Conservation (phyloP, 2,329 filamentous ascomycete genomes). For the Pyricularia grisea region DNA sequence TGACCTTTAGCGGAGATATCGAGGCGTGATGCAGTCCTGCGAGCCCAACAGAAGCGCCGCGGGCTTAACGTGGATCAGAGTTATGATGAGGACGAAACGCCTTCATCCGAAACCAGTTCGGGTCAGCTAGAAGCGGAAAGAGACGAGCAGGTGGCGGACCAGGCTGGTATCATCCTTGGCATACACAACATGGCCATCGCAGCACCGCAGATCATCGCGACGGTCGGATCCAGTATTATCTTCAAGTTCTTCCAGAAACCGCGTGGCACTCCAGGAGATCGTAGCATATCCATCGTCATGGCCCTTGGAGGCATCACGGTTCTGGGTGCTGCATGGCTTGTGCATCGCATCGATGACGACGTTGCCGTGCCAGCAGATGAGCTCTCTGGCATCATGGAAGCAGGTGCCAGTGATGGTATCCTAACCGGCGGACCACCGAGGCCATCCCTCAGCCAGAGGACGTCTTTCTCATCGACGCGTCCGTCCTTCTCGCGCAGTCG, state of each 20-base stretch:
- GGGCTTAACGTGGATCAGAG: slow-evolving; percentile 9
- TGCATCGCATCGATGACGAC: slow-evolving; percentile 58
- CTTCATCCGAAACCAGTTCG: slow-evolving; percentile 16
- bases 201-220: slow-evolving; percentile 84
- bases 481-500: slow-evolving; percentile 20
- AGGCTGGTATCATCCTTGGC: slow-evolving; percentile 83
- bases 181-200: slow-evolving; percentile 95
- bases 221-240: slow-evolving; percentile 71
- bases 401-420: slow-evolving; percentile 6
- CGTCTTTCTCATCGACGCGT: slow-evolving; percentile 11
- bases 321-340: slow-evolving; percentile 65
- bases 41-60: slow-evolving; percentile 22
- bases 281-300: slow-evolving; percentile 79
- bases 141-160: slow-evolving; percentile 51
- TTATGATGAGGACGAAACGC: slow-evolving; percentile 11
- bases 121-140: slow-evolving; percentile 18
- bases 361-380: slow-evolving; percentile 22
- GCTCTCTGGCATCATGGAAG: slow-evolving; percentile 32
- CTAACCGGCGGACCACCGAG: not conserved
- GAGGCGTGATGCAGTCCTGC: slow-evolving; percentile 57
- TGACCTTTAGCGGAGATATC: slow-evolving; percentile 65
- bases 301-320: slow-evolving; percentile 75
- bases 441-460: slow-evolving; percentile 6
- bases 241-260: slow-evolving; percentile 85
- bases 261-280: slow-evolving; percentile 72